Evolutionary conservation across 768 basidiomycete genomes (phyloP).

Genomic region (Cystobasidium tubakii): DNA sequence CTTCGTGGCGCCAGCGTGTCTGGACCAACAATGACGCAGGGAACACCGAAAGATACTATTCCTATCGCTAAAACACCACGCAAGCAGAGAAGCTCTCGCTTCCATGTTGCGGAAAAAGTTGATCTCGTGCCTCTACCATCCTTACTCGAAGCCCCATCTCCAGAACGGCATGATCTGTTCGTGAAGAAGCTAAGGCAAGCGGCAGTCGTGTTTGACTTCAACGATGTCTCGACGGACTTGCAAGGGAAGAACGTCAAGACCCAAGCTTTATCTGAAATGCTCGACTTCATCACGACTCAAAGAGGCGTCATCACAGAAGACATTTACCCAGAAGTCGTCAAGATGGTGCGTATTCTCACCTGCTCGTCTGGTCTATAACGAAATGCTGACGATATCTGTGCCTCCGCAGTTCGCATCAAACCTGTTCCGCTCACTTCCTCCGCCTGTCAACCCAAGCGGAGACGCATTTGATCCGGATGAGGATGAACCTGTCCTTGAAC

Average conservation of each 20-base stretch:
- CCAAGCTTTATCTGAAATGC: conserved; percentile 93
- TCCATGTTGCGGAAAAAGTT: conserved; percentile 90
- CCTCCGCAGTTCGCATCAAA: conserved; percentile 79
- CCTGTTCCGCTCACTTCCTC: conserved; percentile 98
- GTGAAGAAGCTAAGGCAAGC: conserved; percentile 93
- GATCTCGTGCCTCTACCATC: conserved; percentile 90
- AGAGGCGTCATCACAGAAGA: conserved; percentile 91
- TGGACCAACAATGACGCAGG: conserved; percentile 42
- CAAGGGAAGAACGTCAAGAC: conserved; percentile 98
- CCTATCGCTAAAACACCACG: conserved; percentile 92
- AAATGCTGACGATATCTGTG: background rate
- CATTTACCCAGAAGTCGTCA: conserved; percentile 97
- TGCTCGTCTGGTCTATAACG: conserved; percentile 22
- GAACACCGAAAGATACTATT: conserved; percentile 89
- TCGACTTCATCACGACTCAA: conserved; percentile 97
- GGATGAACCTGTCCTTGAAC: conserved; percentile 95
- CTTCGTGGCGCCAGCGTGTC: conserved; percentile 36
- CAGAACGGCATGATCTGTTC: conserved; percentile 83
- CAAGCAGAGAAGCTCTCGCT: conserved; percentile 94
- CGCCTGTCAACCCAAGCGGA: conserved; percentile 94
- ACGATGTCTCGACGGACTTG: conserved; percentile 89
- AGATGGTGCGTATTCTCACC: conserved; percentile 65
- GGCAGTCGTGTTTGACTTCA: conserved; percentile 95
- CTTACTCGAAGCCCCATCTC: conserved; percentile 80
- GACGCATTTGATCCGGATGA: conserved; percentile 99